Conservation (phyloP, 1,139 yeast genomes). For the Yamadazyma aaseri region DNA sequence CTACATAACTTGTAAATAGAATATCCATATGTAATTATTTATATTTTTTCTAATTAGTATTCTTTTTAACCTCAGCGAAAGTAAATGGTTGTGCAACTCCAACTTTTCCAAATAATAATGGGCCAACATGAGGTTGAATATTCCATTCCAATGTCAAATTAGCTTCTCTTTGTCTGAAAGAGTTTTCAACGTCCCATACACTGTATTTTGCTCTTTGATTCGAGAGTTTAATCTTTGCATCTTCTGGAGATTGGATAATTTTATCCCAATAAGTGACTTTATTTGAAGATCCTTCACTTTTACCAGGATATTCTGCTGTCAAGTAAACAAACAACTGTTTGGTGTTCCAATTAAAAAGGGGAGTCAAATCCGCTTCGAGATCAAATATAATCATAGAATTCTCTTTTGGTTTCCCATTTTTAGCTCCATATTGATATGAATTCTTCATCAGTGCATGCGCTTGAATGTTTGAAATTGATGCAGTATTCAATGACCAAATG, state of each 20-base stretch:
- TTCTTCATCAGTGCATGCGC: slow-evolving; percentile 52
- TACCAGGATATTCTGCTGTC: slow-evolving; percentile 84
- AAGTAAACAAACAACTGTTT: slow-evolving; percentile 89
- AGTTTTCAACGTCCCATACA: slow-evolving; percentile 81
- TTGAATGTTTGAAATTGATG: slow-evolving; percentile 36
- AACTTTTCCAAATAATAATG: slow-evolving; percentile 68
- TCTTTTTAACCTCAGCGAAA: slow-evolving; percentile 25
- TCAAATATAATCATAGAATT: slow-evolving; percentile 74
- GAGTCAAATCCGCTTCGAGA: slow-evolving; percentile 59
- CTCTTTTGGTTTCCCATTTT: slow-evolving; percentile 71
- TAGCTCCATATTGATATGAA: slow-evolving; percentile 74
- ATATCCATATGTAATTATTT: background rate
- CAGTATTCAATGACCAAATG: slow-evolving; percentile 45
- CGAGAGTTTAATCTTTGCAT: slow-evolving; percentile 54
- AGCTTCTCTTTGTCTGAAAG: slow-evolving; percentile 68
- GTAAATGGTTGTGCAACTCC: slow-evolving; percentile 23
- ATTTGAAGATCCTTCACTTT: slow-evolving; percentile 48
- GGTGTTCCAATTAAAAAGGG: slow-evolving; percentile 94
- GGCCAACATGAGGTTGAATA: slow-evolving; percentile 88
- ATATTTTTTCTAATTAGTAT: slow-evolving; percentile 4
- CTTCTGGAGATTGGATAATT: slow-evolving; percentile 58
- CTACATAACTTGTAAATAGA: slow-evolving; percentile 8
- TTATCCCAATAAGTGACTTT: slow-evolving; percentile 90
- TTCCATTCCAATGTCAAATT: slow-evolving; percentile 80
- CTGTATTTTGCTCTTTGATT: slow-evolving; percentile 71